Evolutionary conservation across 495 filamentous ascomycete species (phyloP), one percentile per base, ranked within the genome.

Genomic region (Astrothelium macrocarpum): DNA sequence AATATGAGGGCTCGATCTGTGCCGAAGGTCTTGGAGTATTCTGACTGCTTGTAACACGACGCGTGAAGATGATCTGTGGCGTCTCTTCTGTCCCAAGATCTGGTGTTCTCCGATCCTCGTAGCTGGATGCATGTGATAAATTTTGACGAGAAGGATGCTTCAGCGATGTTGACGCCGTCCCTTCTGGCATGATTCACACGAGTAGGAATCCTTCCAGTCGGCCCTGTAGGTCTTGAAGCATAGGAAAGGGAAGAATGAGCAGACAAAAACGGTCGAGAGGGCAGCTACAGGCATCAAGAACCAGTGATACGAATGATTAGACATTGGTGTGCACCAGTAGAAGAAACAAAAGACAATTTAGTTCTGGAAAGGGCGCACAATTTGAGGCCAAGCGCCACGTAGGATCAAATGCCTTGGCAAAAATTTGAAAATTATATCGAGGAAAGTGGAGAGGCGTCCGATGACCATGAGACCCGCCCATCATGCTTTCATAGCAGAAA

Each of bases 111-210:
- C 29, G 49, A 16, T 25, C 49, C 9, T 56, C 23, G 25, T 10
- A 11, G 26, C 2, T 16, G 16, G 49, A 9, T 5, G 11, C 25
- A 25, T 56, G 3, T 5, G 25, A 56, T n/a, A 20, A 26, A 7
- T 10, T 3, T n/a, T 11, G 25, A 9, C 2, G 9, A n/a, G 26
- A 7, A 29, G 20, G 20, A 28, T 56, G 9, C 7, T 29, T 29
- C 29, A 56, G 7, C 16, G 20, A 25, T 20, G 49, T 9, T 16
- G n/a, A 9, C 25, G 12, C 9, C 45, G 45, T 9, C 16, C 49
- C 16, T 56, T 56, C 49, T 56, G 49, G 29, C 49, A 56, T 56
- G 49, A 56, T 56, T 56, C 49, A 29, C 49, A 56, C 9, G 49
- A 56, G 25, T 56, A 56, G 25, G 49, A 56, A 16, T 56, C 49